Evolutionary conservation across 108 stramenopile genomes (phyloP), one percentile per base, ranked within the genome.

Genomic region (Skeletonema tropicum): DNA sequence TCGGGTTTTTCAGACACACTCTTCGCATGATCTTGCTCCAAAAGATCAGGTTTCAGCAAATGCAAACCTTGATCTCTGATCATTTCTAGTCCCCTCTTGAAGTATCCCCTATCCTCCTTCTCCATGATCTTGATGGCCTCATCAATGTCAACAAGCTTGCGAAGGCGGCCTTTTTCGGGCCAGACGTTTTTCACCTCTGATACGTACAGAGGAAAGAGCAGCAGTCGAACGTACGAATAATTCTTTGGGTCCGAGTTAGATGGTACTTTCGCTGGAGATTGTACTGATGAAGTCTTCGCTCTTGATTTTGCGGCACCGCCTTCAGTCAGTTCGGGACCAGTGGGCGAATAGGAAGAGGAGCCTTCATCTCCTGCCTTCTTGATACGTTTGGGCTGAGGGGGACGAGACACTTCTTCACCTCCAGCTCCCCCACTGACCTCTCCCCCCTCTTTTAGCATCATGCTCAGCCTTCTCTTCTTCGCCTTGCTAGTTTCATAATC

Each of bases 401-500:
- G 64, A 26, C 45, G 49, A 19, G 31, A 49, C 17, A 26, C 26
- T 1, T 29, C 45, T 15, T 66, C 64, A 19, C 42, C 46, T 67
- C 29, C 46, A 23, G 8, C 14, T 45, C 57, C n/a, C 14, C 29
- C 57, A 3, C n/a, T n/a, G 17, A 46, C 38, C 2, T 31, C 36
- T 70, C 62, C 64, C 14, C 36, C 64, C 17, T 26, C 33, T 30
- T 25, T 33, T 12, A 55, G 5, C 38, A 58, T 81, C 61, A 65
- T 58, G 35, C 82, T 84, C 65, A 82, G 61, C 25, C 86, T 64
- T 64, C 89, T 59, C 68, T 90, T 94, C 71, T 89, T 89, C 5
- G 87, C 73, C 69, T 96, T 96, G 25, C 93, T 77, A 4, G 93
- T 90, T 78, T 95, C 88, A 68, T 94, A 94, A 66, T 91, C 84